Evolutionary conservation across 1,284 basidiomycete genomes (phyloP).

Genomic region (Pholiota adiposa): DNA sequence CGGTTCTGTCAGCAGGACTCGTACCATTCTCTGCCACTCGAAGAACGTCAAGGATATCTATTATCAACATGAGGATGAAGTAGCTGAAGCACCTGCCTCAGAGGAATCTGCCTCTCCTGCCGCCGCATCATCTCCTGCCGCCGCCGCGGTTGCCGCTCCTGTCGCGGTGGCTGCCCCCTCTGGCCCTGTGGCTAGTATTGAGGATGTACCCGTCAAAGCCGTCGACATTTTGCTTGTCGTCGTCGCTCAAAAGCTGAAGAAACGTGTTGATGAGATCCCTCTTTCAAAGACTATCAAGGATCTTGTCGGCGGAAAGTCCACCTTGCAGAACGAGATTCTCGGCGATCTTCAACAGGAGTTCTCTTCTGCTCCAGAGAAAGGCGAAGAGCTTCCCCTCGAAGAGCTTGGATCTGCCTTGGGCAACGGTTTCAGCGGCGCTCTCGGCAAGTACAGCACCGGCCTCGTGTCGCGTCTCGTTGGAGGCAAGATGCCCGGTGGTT

Average conservation of each 20-base stretch:
- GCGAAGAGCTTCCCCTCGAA: constrained; percentile 94
- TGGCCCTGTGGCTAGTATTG: constrained; percentile 74
- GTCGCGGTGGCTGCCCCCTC: constrained; percentile 51
- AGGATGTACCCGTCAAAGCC: constrained; percentile 92
- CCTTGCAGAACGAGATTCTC: constrained; percentile 95
- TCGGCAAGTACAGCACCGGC: constrained; percentile 95
- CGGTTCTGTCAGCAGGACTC: constrained; percentile 80
- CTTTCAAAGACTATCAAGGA: constrained; percentile 98
- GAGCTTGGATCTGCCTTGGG: constrained; percentile 90
- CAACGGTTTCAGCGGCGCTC: constrained; percentile 81
- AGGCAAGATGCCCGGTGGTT: constrained; percentile 98
- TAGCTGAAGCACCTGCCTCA: constrained; percentile 49
- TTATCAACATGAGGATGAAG: constrained; percentile 95
- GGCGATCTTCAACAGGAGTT: constrained; percentile 94
- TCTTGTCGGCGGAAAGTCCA: constrained; percentile 97
- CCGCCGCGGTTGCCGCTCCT: constrained; percentile 48
- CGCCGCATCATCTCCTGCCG: constrained; percentile 40
- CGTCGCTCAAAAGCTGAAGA: constrained; percentile 98
- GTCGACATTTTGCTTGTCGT: constrained; percentile 88
- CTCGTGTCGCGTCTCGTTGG: constrained; percentile 92
- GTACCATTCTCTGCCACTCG: constrained; percentile 89
- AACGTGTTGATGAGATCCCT: constrained; percentile 87
- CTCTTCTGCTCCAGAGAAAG: constrained; percentile 93
- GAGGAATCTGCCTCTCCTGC: constrained; percentile 40
- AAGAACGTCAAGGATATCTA: constrained; percentile 98